Conservation (phyloP, 1,284 basidiomycete genomes). For the Irpex sp. region DNA sequence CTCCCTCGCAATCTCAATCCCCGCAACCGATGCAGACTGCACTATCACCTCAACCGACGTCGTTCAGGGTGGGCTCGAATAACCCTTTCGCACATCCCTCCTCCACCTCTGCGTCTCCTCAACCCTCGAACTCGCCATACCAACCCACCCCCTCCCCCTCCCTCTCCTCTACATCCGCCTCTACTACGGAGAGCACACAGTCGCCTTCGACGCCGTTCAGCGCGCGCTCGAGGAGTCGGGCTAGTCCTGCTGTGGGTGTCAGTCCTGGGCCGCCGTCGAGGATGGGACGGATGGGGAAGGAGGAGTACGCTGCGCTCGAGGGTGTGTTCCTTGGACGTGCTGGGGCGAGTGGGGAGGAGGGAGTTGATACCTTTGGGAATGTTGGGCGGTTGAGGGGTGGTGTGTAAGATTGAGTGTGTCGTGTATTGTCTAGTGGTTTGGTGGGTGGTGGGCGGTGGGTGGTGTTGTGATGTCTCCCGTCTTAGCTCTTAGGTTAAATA, state of each 20-base stretch:
- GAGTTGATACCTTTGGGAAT: constrained; percentile 31
- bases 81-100: constrained; percentile 74
- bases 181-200: constrained; percentile 22
- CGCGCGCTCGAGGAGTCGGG: constrained; percentile 24
- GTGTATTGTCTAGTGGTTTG: not conserved
- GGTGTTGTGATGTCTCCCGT: no score
- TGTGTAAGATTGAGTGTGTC: not conserved
- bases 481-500: no score
- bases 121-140: not conserved
- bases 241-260: not conserved
- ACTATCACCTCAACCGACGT: constrained; percentile 52
- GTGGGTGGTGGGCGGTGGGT: no score
- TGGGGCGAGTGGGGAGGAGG: constrained; percentile 18
- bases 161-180: not conserved
- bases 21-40: constrained; percentile 32
- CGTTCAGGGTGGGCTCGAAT: constrained; percentile 66
- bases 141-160: constrained; percentile 18
- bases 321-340: constrained; percentile 9
- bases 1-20: constrained; percentile 29
- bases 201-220: constrained; percentile 33
- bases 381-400: constrained; percentile 20
- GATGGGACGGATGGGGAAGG: constrained; percentile 11
- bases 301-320: constrained; percentile 37
- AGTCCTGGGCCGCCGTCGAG: not conserved
- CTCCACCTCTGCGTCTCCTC: constrained; percentile 5